Percentiles rank a stretch among this genome's conserved stretches.
Conservation (phyloP, 164 flowering plant genomes). For the Stephania cephalantha region DNA sequence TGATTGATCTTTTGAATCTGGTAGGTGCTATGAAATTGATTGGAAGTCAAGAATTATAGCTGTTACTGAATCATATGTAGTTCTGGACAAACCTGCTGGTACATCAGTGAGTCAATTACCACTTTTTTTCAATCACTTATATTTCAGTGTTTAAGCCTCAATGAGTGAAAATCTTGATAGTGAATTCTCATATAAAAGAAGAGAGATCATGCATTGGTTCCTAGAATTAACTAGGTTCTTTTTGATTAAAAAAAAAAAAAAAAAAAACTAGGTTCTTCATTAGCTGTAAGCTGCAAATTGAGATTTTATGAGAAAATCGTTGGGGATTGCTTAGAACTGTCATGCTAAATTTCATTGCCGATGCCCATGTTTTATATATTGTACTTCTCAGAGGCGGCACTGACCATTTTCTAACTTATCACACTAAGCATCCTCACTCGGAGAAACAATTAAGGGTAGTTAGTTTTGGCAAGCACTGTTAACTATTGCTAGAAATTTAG, state of each 20-base stretch:
- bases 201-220: background rate
- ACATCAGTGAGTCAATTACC: conserved; percentile 58
- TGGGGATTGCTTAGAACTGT: background rate
- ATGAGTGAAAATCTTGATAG: background rate
- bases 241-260: no score
- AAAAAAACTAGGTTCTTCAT: no score
- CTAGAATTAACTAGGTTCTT: no score
- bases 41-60: conserved; percentile 92
- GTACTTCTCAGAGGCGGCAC: background rate
- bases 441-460: background rate
- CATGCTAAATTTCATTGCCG: background rate
- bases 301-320: no score
- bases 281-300: no score
- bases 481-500: no score
- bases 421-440: background rate
- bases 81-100: conserved; percentile 95
- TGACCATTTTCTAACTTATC: background rate
- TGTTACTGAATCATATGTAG: conserved; percentile 68
- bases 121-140: background rate
- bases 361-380: background rate
- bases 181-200: background rate
- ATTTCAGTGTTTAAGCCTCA: background rate
- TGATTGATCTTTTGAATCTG: conserved; percentile 4
- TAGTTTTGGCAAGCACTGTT: background rate
- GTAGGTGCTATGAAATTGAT: conserved; percentile 93